Evolutionary conservation across 1,284 basidiomycete genomes (phyloP), one percentile per base, ranked within the genome.

Genomic region (Vanrija sp.): DNA sequence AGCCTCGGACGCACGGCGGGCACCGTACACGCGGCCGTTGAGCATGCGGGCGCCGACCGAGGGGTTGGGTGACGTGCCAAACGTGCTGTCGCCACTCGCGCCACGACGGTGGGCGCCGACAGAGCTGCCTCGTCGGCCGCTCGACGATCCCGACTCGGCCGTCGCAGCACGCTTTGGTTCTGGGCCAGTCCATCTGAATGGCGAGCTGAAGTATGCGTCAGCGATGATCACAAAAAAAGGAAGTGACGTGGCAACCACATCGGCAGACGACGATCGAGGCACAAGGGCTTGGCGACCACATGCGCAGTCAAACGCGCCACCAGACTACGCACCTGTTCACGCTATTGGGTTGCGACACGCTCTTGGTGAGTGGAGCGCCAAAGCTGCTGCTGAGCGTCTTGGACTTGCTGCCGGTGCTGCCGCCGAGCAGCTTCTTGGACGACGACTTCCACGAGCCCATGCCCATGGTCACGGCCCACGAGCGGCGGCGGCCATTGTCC

Each of bases 1-100:
- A 15, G 67, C 65, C 48, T 71, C 67, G 38, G 65, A 67, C 6
- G 67, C 69, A 3, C 72, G 64, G 9, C 72, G 65, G 8, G 64
- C 61, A 14, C 75, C 75, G 50, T 76, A 76, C 4, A 76, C 71
- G 18, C 75, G 57, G 0, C 75, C 75, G 57, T 76, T 76, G 46
- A 76, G 66, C 68, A 76, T 71, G 50, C 59, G 62, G 36, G 73
- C 71, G 3, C 31, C 31, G 64, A 53, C 39, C 54, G 46, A 10
- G 64, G 63, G 6, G 65, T 53, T 50, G 10, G 51, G 52, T 19
- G 48, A 18, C 19, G 35, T 41, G 12, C 25, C 41, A 27, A 42
- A 49, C 43, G 45, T 36, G 20, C 23, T 39, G 35, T 24, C 35
- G 43, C n/a, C 27, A n/a, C 49, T 35, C 35, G 41, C 16, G 43